Conservation (phyloP, 2,329 filamentous ascomycete species). For the Ceratocystis papillata region DNA sequence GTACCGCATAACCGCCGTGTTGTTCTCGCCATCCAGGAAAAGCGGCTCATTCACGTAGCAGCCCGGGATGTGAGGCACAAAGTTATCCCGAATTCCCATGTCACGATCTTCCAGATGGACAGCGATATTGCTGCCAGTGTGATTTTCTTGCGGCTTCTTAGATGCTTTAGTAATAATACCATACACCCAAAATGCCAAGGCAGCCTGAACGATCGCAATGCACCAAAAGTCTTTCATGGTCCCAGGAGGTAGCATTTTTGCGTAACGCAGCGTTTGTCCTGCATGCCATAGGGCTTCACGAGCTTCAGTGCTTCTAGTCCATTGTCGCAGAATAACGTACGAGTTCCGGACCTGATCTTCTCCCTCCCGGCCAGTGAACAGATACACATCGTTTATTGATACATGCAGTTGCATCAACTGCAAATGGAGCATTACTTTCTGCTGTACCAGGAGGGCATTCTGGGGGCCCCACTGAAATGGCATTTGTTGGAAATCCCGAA, state of each 20-base stretch:
- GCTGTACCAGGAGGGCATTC: slow-evolving; percentile 36
- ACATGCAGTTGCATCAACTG: slow-evolving; percentile 55
- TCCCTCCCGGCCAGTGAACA: slow-evolving; percentile 57
- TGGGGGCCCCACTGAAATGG: slow-evolving; percentile 33
- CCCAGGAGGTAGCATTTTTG: slow-evolving; percentile 42
- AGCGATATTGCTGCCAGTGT: not conserved
- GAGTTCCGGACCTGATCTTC: slow-evolving; percentile 52
- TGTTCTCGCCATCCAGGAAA: slow-evolving; percentile 48
- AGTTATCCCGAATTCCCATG: slow-evolving; percentile 24
- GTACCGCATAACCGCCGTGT: slow-evolving; percentile 45
- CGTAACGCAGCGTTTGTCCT: slow-evolving; percentile 53
- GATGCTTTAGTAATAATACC: slow-evolving; percentile 43
- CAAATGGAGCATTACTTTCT: slow-evolving; percentile 42
- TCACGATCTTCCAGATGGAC: not conserved
- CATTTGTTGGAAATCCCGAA: slow-evolving; percentile 40
- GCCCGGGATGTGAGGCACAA: slow-evolving; percentile 25
- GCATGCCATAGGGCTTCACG: slow-evolving; percentile 56
- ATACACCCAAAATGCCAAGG: slow-evolving; percentile 58
- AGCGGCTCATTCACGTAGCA: slow-evolving; percentile 35
- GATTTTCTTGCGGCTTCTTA: slow-evolving; percentile 26
- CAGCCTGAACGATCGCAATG: slow-evolving; percentile 57
- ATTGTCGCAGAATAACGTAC: slow-evolving; percentile 48
- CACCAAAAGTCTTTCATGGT: slow-evolving; percentile 56
- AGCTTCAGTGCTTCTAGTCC: slow-evolving; percentile 45
- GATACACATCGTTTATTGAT: slow-evolving; percentile 53